phyloP scores from a whole-genome alignment of 192 early-diverging fungal genomes.

The Coemansia nantahalensis region DNA sequence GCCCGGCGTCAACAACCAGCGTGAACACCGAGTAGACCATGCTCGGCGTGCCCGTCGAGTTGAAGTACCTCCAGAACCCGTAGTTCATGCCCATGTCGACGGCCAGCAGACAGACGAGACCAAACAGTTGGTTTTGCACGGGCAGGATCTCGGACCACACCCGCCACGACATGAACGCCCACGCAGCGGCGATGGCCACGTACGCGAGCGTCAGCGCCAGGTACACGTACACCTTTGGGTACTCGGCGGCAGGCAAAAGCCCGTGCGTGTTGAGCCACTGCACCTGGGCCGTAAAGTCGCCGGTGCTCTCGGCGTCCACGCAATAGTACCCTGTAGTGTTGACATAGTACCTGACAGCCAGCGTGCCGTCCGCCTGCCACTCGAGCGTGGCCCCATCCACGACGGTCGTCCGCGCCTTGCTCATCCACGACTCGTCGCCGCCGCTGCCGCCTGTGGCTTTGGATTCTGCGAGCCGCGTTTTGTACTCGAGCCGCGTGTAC shows the following conservation, averaged over 20 bases:
- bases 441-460: slow-evolving; percentile 29
- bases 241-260: slow-evolving; percentile 78
- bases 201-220: slow-evolving; percentile 74
- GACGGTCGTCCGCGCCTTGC: slow-evolving; percentile 18
- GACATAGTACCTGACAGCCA: slow-evolving; percentile 61
- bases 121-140: slow-evolving; percentile 88
- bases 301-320: slow-evolving; percentile 43
- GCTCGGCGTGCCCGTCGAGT: slow-evolving; percentile 59
- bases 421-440: slow-evolving; percentile 18
- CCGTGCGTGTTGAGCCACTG: slow-evolving; percentile 81
- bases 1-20: slow-evolving; percentile 79
- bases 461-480: slow-evolving; percentile 20
- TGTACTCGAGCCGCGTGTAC: slow-evolving; percentile 36
- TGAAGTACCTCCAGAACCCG: slow-evolving; percentile 73
- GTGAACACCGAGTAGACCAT: slow-evolving; percentile 69
- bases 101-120: slow-evolving; percentile 80
- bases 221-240: slow-evolving; percentile 89
- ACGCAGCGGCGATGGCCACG: slow-evolving; percentile 66
- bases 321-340: slow-evolving; percentile 86
- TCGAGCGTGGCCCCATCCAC: slow-evolving; percentile 48
- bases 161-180: slow-evolving; percentile 74
- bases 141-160: slow-evolving; percentile 89
- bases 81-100: slow-evolving; percentile 93
- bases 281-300: slow-evolving; percentile 58
- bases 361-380: slow-evolving; percentile 32